Evolutionary conservation across 768 basidiomycete species (phyloP), one percentile per base, ranked within the genome.

Genomic region (Lyophyllum semitale): DNA sequence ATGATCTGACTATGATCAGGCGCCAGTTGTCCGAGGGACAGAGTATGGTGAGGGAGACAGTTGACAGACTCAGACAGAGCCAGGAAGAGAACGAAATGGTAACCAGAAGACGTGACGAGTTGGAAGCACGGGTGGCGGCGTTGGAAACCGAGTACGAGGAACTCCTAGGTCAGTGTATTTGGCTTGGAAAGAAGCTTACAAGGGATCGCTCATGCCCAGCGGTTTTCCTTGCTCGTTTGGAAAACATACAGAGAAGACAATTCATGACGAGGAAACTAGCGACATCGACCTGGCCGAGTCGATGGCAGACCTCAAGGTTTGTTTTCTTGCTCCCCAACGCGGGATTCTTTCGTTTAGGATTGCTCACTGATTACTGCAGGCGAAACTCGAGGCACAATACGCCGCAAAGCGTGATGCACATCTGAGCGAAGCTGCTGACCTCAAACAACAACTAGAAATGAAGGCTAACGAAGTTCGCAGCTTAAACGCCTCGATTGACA

Each of bases 121-220:
- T 98, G 38, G 95, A 99, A 73, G 76, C 81, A 37, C 82, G 95
- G 55, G 78, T 97, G 45, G 72, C 84, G 33, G 81, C 86, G 42
- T 75, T 98, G 26, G 95, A 98, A 73, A 78, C 89, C 3, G 97
- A 98, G 66, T 98, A 98, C 63, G 97, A 99, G 72, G 97, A 98
- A 72, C 80, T 98, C 23, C 81, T 99, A 29, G 95, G 95, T 94
- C 59, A 60, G 85, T 75, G 51, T 56, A 51, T 54, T 53, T 40
- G 41, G 46, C 33, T 37, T 37, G 54, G 49, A 26, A 44, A 35
- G 42, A 32, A 58, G 54, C 23, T 48, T 48, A 23, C 44, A 25
- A 44, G 37, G 45, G 54, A 59, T 50, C 53, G 61, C 57, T 64
- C 45, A 63, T 57, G 47, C 52, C 46, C 35, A 52, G 29, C 43